Conservation (phyloP, 768 basidiomycete species). For the Auriscalpium orientale region DNA sequence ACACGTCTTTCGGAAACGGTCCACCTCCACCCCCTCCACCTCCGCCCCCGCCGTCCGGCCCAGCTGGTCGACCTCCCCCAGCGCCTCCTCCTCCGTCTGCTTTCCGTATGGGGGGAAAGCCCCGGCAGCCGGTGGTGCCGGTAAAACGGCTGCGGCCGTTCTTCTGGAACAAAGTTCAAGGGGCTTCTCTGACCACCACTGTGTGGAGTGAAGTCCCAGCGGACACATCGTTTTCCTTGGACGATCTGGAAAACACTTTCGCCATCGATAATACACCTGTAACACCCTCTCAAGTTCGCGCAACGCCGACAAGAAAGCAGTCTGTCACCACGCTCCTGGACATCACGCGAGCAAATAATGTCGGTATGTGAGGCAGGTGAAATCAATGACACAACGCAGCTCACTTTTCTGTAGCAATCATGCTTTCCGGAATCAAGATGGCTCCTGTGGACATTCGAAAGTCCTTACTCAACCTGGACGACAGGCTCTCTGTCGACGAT, state of each 20-base stretch:
- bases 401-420: constrained; percentile 51
- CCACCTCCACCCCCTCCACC: constrained; percentile 18
- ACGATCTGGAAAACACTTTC: constrained; percentile 72
- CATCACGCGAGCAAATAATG: constrained; percentile 76
- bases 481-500: constrained; percentile 66
- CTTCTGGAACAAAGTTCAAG: constrained; percentile 82
- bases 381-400: not conserved
- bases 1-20: constrained; percentile 14
- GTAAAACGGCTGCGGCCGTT: constrained; percentile 69
- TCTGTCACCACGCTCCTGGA: constrained; percentile 67
- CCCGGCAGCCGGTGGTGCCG: constrained; percentile 33
- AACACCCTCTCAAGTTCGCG: constrained; percentile 33
- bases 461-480: constrained; percentile 68
- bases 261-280: constrained; percentile 41
- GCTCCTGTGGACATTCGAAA: constrained; percentile 56
- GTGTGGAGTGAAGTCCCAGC: constrained; percentile 63
- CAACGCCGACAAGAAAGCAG: constrained; percentile 42
- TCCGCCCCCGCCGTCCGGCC: constrained; percentile 14
- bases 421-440: constrained; percentile 72
- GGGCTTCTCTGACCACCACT: constrained; percentile 35
- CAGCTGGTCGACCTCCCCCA: constrained; percentile 35
- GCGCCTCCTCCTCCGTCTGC: constrained; percentile 24
- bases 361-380: constrained; percentile 40
- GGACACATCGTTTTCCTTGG: constrained; percentile 43
- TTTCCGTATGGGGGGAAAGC: constrained; percentile 22